These are phyloP conservation scores for Podospora pseudoanserina DNA, from an alignment of 495 filamentous ascomycete species.

Conservation along the genomic window DNA sequence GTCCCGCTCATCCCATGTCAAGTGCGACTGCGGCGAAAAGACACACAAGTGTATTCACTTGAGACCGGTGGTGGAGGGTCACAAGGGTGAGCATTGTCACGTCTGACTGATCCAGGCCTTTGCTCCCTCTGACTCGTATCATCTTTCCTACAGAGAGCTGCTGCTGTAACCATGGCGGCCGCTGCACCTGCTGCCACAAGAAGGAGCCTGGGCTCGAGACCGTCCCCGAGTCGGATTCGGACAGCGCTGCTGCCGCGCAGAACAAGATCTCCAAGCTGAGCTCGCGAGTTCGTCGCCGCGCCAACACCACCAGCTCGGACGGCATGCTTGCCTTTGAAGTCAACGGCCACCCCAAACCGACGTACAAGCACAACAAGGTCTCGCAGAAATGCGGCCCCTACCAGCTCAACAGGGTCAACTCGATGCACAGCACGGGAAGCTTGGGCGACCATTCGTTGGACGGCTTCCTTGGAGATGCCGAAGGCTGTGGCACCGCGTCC, in stretches of 20 bases:
- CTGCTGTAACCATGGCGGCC: constrained; percentile 86
- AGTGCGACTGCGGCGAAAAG: constrained; percentile 97
- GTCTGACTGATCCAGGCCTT: constrained; percentile 35
- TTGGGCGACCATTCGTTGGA: constrained; percentile 66
- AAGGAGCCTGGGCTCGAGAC: constrained; percentile 76
- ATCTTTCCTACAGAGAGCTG: constrained; percentile 63
- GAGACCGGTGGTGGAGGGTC: constrained; percentile 50
- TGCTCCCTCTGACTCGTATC: constrained; percentile 46
- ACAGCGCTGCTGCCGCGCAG: constrained; percentile 42
- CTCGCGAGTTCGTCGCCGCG: constrained; percentile 53
- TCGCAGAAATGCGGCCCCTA: constrained; percentile 86
- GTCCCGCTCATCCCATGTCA: constrained; percentile 90
- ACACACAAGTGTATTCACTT: constrained; percentile 66
- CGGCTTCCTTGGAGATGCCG: constrained; percentile 48
- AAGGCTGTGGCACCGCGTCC: constrained; percentile 35
- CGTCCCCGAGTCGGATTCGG: constrained; percentile 63
- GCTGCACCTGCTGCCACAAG: constrained; percentile 89
- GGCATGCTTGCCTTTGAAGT: constrained; percentile 82
- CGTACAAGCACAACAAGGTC: constrained; percentile 81
- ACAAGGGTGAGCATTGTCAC: constrained; percentile 49
- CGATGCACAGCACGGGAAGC: constrained; percentile 57
- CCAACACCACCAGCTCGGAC: constrained; percentile 78
- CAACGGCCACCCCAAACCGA: constrained; percentile 91
- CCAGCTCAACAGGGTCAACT: constrained; percentile 69
- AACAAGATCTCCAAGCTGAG: constrained; percentile 47